Evolutionary conservation across 257 asterid species (phyloP).

Genomic region (Petunia axillaris): DNA sequence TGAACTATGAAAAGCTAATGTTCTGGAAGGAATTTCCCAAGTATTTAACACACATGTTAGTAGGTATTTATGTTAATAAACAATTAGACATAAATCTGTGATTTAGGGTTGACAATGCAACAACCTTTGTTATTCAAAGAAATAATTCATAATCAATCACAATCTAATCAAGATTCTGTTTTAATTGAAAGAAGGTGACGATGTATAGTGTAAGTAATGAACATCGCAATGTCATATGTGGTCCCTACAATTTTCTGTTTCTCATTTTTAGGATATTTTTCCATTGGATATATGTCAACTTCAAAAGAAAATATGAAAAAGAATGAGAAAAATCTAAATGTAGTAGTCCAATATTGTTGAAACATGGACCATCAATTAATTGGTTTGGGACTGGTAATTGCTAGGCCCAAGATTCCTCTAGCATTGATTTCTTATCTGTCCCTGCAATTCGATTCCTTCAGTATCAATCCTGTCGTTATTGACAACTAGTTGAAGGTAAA

Average conservation of each 20-base stretch:
- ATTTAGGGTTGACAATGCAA: too few relatives aligned
- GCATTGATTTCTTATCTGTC: not conserved
- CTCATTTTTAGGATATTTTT: not conserved
- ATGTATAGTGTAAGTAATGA: not conserved
- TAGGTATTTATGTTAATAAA: too few relatives aligned
- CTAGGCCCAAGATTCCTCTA: not conserved
- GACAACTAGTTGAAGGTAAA: not conserved
- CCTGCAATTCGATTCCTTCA: not conserved
- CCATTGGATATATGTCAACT: not conserved
- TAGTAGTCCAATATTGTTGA: not conserved
- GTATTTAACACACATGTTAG: too few relatives aligned
- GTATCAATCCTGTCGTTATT: not conserved
- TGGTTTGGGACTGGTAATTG: not conserved
- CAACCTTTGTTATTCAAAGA: not conserved
- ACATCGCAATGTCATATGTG: not conserved
- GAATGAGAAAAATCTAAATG: not conserved
- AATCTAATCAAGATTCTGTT: not conserved
- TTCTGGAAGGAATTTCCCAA: too few relatives aligned
- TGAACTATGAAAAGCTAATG: not conserved
- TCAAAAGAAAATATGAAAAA: not conserved
- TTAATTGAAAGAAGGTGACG: not conserved
- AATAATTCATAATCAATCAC: not conserved
- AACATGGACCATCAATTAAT: not conserved
- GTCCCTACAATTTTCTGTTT: not conserved
- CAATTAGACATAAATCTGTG: too few relatives aligned